Percentiles rank a stretch among this genome's conserved stretches.
phyloP scores from a whole-genome alignment of 306 rosid genomes.

The Cucurbita ficifolia region DNA sequence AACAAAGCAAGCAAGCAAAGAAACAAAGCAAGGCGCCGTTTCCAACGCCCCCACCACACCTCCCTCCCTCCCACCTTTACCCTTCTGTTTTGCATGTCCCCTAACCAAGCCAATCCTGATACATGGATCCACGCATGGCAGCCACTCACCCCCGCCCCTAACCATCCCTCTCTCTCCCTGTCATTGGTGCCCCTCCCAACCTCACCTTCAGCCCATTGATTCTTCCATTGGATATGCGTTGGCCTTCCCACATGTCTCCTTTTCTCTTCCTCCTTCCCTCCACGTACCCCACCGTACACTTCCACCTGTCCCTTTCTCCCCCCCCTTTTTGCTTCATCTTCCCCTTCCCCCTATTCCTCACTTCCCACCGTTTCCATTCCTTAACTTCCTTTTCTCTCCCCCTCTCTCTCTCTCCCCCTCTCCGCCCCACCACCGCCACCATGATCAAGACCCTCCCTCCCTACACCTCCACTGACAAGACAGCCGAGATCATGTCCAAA shows the following conservation, averaged over 20 bases:
- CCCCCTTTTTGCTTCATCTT: slow-evolving; percentile 28
- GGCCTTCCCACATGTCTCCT: slow-evolving; percentile 30
- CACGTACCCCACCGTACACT: slow-evolving; percentile 66
- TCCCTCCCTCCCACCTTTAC: too few species aligned
- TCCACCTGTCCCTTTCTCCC: slow-evolving; percentile 55
- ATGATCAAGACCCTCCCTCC: slow-evolving; percentile 79
- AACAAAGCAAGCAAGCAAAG: too few species aligned
- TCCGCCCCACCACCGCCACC: not conserved
- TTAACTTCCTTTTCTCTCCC: not conserved
- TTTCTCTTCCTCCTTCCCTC: slow-evolving; percentile 18
- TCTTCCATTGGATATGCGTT: slow-evolving; percentile 20
- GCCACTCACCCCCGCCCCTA: slow-evolving; percentile 38
- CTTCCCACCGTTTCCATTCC: not conserved
- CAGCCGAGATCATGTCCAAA: slow-evolving; percentile 88
- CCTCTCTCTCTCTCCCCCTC: not conserved
- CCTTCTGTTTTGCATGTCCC: too few species aligned
- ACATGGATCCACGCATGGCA: slow-evolving; percentile 80
- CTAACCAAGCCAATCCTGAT: slow-evolving; percentile 33
- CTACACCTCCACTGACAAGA: slow-evolving; percentile 40
- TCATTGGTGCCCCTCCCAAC: too few species aligned
- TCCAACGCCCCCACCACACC: too few species aligned
- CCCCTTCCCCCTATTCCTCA: slow-evolving; percentile 44
- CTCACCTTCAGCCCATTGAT: not conserved
- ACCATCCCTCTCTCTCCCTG: too few species aligned
- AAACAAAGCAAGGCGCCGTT: too few species aligned